Evolutionary conservation across 768 basidiomycete species (phyloP).

Genomic region (Trametes elegans): DNA sequence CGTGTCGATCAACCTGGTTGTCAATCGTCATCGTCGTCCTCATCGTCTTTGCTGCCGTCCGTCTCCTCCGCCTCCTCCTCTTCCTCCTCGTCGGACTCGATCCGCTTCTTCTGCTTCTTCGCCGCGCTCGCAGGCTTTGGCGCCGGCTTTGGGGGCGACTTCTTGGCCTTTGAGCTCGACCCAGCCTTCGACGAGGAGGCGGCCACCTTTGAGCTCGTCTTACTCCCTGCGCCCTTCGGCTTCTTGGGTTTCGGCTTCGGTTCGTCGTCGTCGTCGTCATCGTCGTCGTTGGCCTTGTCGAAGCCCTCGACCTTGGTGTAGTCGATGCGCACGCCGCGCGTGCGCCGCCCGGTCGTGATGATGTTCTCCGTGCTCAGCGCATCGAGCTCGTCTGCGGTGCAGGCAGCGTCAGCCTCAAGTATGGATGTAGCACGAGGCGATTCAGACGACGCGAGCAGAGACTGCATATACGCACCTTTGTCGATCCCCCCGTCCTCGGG

Average conservation of each 20-base stretch:
- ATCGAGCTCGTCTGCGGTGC: slow-evolving; percentile 29
- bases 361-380: slow-evolving; percentile 65
- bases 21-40: slow-evolving; percentile 32
- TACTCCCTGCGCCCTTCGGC: slow-evolving; percentile 35
- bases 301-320: slow-evolving; percentile 46
- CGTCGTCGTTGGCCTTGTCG: slow-evolving; percentile 24
- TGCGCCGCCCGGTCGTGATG: slow-evolving; percentile 52
- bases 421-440: too few species aligned
- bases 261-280: slow-evolving; percentile 47
- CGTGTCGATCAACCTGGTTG: slow-evolving; percentile 5
- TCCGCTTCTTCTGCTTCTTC: slow-evolving; percentile 20
- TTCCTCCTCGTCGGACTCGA: slow-evolving; percentile 44
- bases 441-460: too few species aligned
- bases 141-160: slow-evolving; percentile 17
- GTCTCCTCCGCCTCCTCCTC: slow-evolving; percentile 40
- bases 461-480: slow-evolving; percentile 21
- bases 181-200: slow-evolving; percentile 13
- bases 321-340: slow-evolving; percentile 72
- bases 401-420: not conserved
- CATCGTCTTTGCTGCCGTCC: slow-evolving; percentile 42
- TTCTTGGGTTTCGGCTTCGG: slow-evolving; percentile 45
- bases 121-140: slow-evolving; percentile 18
- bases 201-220: slow-evolving; percentile 6
- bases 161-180: slow-evolving; percentile 15
- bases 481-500: slow-evolving; percentile 26